These are phyloP conservation scores for Meyerozyma athensensis DNA, from an alignment of 1,139 yeast species.

Conservation along the genomic window DNA sequence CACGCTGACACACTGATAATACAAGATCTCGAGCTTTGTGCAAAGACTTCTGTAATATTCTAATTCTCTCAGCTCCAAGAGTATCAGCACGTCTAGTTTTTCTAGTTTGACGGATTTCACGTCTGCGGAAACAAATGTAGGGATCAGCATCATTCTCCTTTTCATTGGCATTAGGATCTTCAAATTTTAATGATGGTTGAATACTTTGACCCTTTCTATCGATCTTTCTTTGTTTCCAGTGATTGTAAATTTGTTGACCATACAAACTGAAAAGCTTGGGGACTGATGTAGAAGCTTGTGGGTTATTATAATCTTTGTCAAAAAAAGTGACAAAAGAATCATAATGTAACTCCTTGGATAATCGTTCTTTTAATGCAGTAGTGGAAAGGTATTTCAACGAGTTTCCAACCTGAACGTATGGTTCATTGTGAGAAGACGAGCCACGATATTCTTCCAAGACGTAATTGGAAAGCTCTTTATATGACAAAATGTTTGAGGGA, in stretches of 20 bases:
- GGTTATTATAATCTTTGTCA: conserved; percentile 40
- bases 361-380: conserved; percentile 33
- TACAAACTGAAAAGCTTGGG: conserved; percentile 52
- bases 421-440: conserved; percentile 23
- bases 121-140: conserved; percentile 89
- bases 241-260: conserved; percentile 69
- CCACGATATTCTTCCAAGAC: conserved; percentile 33
- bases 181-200: conserved; percentile 74
- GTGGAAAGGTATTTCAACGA: conserved; percentile 35
- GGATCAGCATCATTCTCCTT: conserved; percentile 91
- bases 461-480: conserved; percentile 59
- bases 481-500: conserved; percentile 68
- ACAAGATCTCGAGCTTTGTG: conserved; percentile 71
- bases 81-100: conserved; percentile 94
- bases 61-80: conserved; percentile 79
- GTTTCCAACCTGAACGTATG: conserved; percentile 26
- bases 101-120: conserved; percentile 93
- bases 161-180: conserved; percentile 70
- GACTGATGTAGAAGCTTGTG: conserved; percentile 27
- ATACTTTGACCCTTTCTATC: conserved; percentile 66
- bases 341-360: conserved; percentile 36
- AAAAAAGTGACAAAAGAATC: conserved; percentile 42
- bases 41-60: conserved; percentile 71
- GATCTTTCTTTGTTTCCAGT: conserved; percentile 76
- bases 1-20: conserved; percentile 70